phyloP scores from a whole-genome alignment of 1,139 yeast genomes.

The Geotrichum klebahnii region DNA sequence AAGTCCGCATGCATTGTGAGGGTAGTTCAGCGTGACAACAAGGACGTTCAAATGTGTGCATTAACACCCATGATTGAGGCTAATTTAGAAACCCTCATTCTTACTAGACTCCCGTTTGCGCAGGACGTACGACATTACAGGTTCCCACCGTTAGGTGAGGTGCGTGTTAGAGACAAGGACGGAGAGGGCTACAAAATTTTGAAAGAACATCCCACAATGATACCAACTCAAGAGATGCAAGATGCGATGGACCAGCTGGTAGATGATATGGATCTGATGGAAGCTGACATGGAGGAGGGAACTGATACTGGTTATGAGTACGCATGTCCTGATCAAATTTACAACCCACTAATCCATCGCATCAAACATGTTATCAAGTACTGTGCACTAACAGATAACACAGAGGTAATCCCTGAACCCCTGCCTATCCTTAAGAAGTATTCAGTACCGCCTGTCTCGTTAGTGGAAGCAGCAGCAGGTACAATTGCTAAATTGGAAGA shows the following conservation, averaged over 20 bases:
- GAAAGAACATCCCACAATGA: conserved; percentile 22
- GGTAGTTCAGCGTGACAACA: conserved; percentile 52
- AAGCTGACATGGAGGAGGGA: conserved; percentile 13
- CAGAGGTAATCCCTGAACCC: conserved; percentile 26
- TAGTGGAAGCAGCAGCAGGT: conserved; percentile 12
- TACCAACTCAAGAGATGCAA: conserved; percentile 41
- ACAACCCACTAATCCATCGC: conserved; percentile 36
- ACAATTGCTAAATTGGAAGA: conserved; percentile 25
- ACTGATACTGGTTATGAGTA: conserved; percentile 20
- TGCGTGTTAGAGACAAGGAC: conserved; percentile 34
- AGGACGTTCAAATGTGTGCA: conserved; percentile 37
- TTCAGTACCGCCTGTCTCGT: conserved; percentile 23
- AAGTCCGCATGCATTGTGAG: conserved; percentile 58
- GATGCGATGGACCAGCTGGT: conserved; percentile 44
- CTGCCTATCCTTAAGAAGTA: conserved; percentile 26
- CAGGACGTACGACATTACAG: conserved; percentile 70
- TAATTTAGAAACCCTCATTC: conserved; percentile 37
- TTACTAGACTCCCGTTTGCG: conserved; percentile 61
- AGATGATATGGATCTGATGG: conserved; percentile 41
- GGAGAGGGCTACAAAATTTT: conserved; percentile 35
- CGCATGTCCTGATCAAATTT: conserved; percentile 28
- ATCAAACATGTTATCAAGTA: conserved; percentile 34
- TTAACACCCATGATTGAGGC: conserved; percentile 42
- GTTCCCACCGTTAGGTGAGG: conserved; percentile 51
- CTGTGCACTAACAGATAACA: conserved; percentile 33